Evolutionary conservation across 2,329 filamentous ascomycete species (phyloP).

Genomic region (Epichloe gansuensis): DNA sequence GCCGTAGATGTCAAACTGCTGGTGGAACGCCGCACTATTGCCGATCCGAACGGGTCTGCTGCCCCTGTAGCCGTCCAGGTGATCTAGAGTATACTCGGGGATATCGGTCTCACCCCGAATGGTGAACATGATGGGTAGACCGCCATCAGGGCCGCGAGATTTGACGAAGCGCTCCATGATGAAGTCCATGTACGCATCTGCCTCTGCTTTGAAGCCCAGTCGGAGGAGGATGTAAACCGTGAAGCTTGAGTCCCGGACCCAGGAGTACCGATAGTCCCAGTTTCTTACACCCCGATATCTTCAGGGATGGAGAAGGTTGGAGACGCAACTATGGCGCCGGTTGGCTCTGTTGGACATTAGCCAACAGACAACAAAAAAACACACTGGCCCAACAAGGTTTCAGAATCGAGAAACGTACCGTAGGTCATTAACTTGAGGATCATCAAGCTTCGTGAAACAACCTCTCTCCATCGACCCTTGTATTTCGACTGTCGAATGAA

Average conservation of each 20-base stretch:
- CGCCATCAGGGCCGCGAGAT: slow-evolving; percentile 46
- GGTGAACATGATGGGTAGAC: slow-evolving; percentile 70
- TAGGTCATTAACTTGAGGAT: slow-evolving; percentile 67
- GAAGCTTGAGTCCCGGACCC: slow-evolving; percentile 68
- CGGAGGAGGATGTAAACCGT: slow-evolving; percentile 68
- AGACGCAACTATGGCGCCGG: slow-evolving; percentile 63
- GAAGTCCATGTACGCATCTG: slow-evolving; percentile 67
- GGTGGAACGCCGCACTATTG: slow-evolving; percentile 64
- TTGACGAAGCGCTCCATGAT: slow-evolving; percentile 59
- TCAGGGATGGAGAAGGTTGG: slow-evolving; percentile 70
- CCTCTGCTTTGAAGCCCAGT: slow-evolving; percentile 63
- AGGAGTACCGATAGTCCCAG: slow-evolving; percentile 66
- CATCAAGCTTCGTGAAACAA: slow-evolving; percentile 58
- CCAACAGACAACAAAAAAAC: background rate
- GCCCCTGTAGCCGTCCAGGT: slow-evolving; percentile 60
- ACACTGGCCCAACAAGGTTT: background rate
- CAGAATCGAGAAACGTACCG: slow-evolving; percentile 13
- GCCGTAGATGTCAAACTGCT: slow-evolving; percentile 70
- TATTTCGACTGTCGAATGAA: slow-evolving; percentile 63
- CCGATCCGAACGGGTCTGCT: slow-evolving; percentile 65
- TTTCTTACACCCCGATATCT: slow-evolving; percentile 56
- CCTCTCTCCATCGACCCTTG: slow-evolving; percentile 60
- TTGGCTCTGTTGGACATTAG: slow-evolving; percentile 42
- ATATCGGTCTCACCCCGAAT: slow-evolving; percentile 66
- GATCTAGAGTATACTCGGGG: slow-evolving; percentile 54